Conservation (phyloP, 228 moss, liverwort and hornwort species). For the Sphagnum fallax region DNA sequence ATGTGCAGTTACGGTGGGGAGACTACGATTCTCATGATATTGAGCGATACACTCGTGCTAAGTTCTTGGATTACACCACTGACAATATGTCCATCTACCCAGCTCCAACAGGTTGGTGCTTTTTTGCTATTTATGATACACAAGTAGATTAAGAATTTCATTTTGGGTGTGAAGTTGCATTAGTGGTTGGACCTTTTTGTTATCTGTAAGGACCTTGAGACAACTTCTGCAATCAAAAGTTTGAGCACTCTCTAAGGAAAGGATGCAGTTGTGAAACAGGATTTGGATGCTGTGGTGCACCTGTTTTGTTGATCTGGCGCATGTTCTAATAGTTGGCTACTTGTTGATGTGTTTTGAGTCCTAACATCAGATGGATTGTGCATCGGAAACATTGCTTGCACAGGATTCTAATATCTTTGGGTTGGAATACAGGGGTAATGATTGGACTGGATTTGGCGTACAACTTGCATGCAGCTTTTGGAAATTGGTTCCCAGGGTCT, state of each 20-base stretch:
- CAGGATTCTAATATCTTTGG: neutral
- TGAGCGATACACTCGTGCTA: constrained; percentile 95
- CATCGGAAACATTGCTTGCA: no score
- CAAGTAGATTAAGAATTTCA: neutral
- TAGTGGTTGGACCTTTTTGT: neutral
- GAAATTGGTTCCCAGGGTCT: constrained; percentile 99
- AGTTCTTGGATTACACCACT: constrained; percentile 97
- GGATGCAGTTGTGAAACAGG: no score
- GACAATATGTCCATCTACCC: constrained; percentile 99
- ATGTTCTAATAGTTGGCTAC: no score
- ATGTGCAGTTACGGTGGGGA: constrained; percentile 98
- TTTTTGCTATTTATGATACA: neutral
- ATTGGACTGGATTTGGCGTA: constrained; percentile 96
- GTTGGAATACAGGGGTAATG: constrained; percentile 63
- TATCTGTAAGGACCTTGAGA: neutral
- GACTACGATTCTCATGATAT: constrained; percentile 99
- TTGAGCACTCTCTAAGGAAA: no score
- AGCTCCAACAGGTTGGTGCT: constrained; percentile 67
- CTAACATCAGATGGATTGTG: no score
- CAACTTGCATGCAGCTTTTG: constrained; percentile 94
- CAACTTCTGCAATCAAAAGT: neutral
- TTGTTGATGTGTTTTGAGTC: no score
- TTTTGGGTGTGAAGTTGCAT: neutral
- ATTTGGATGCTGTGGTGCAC: no score
- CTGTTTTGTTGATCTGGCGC: no score